phyloP scores from a whole-genome alignment of 2,329 filamentous ascomycete species.

The Penicillium sp. region DNA sequence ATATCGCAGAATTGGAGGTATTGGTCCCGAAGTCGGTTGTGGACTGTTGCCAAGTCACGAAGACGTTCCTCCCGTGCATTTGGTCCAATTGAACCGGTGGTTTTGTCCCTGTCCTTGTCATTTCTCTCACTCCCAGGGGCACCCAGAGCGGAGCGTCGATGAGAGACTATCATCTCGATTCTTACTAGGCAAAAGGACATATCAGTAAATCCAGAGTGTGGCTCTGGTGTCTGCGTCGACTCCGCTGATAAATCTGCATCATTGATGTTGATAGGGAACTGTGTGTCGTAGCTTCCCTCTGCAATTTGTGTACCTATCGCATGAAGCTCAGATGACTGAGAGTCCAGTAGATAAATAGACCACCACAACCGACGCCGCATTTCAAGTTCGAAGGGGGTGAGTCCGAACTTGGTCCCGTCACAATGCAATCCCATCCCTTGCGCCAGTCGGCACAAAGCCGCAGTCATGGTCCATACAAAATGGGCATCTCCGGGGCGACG shows the following conservation, averaged over 20 bases:
- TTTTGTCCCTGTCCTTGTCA: too few species aligned
- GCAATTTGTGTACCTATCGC: constrained; percentile 35
- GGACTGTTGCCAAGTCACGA: background rate
- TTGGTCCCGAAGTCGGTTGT: background rate
- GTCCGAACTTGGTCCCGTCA: constrained; percentile 33
- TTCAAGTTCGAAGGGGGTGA: constrained; percentile 24
- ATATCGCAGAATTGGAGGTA: constrained; percentile 10
- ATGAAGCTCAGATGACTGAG: constrained; percentile 39
- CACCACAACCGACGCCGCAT: constrained; percentile 29
- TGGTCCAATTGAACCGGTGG: too few species aligned
- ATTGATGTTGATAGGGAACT: background rate
- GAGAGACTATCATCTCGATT: constrained; percentile 41
- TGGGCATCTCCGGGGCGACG: background rate
- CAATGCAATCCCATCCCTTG: constrained; percentile 30
- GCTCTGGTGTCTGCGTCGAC: constrained; percentile 41
- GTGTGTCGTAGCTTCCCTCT: constrained; percentile 41
- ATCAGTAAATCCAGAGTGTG: constrained; percentile 50
- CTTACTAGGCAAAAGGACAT: constrained; percentile 46
- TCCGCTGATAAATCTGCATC: constrained; percentile 34
- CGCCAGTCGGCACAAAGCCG: background rate
- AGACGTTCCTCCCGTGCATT: too few species aligned
- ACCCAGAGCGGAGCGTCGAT: background rate
- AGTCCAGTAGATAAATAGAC: constrained; percentile 42
- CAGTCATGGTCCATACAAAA: background rate
- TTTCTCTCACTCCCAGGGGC: background rate